Conservation (phyloP, 73 alveolate species). For the Uronychia binucleata region DNA sequence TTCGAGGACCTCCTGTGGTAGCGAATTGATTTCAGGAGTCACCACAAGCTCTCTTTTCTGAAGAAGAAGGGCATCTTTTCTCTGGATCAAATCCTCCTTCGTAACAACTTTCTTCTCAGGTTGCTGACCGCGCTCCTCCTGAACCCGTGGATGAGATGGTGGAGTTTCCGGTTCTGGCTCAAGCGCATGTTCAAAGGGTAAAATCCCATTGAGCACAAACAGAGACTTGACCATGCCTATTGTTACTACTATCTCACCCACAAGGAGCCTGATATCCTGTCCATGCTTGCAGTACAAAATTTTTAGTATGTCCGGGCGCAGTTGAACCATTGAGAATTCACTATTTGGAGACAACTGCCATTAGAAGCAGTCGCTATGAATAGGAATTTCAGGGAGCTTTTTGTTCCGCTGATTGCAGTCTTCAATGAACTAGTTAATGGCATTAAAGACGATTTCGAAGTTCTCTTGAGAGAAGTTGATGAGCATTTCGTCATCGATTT, state of each 20-base stretch:
- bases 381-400: neutral
- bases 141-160: too few species aligned
- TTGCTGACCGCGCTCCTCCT: too few species aligned
- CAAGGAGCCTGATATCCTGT: neutral
- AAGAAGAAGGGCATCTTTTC: too few species aligned
- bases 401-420: neutral
- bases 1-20: too few species aligned
- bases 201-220: neutral
- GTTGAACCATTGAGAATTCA: neutral
- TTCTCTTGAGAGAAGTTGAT: neutral
- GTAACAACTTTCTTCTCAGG: too few species aligned
- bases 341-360: neutral
- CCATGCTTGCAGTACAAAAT: neutral
- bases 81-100: too few species aligned
- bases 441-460: neutral
- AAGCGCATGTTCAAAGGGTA: neutral
- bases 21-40: too few species aligned
- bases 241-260: neutral
- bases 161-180: too few species aligned
- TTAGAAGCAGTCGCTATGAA: neutral
- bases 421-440: neutral
- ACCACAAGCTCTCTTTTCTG: too few species aligned
- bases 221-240: neutral
- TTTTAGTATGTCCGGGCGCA: neutral
- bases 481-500: neutral